Percentiles rank a stretch among this genome's conserved stretches.
Conservation (phyloP, 176 grass and related monocot genomes). For the Thinopyrum elongatum region DNA sequence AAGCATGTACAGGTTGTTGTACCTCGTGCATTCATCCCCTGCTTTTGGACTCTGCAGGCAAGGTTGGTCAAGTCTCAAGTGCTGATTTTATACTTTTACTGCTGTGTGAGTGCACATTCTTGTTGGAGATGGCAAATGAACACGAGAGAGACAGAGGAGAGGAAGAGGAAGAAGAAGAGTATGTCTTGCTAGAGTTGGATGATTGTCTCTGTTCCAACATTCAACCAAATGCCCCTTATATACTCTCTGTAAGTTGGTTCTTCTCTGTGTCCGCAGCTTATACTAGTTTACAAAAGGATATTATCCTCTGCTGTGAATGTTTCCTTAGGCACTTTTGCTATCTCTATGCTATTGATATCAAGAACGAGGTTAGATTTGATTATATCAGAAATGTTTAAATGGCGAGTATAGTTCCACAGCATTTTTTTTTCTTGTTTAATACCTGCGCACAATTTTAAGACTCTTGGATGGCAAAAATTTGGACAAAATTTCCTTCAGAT, state of each 20-base stretch:
- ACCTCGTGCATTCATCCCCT: background rate
- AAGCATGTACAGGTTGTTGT: too few relatives aligned
- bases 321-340: background rate
- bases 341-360: background rate
- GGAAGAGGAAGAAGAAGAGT: slow-evolving; percentile 54
- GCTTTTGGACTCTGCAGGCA: background rate
- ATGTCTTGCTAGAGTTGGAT: slow-evolving; percentile 67
- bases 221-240: slow-evolving; percentile 51
- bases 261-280: background rate
- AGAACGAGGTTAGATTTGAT: background rate
- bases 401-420: background rate
- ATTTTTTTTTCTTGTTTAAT: background rate
- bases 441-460: too few relatives aligned
- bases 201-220: slow-evolving; percentile 64
- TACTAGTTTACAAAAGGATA: background rate
- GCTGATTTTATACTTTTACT: background rate
- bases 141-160: slow-evolving; percentile 32
- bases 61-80: background rate
- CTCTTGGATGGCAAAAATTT: too few relatives aligned
- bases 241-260: slow-evolving; percentile 58
- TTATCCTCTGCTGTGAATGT: background rate
- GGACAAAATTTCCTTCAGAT: background rate
- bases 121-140: slow-evolving; percentile 37
- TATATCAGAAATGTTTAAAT: background rate
- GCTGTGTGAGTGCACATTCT: background rate